Base-by-base conservation (phyloP, 2,329 filamentous ascomycete species). In the Capronia coronata region DNA sequence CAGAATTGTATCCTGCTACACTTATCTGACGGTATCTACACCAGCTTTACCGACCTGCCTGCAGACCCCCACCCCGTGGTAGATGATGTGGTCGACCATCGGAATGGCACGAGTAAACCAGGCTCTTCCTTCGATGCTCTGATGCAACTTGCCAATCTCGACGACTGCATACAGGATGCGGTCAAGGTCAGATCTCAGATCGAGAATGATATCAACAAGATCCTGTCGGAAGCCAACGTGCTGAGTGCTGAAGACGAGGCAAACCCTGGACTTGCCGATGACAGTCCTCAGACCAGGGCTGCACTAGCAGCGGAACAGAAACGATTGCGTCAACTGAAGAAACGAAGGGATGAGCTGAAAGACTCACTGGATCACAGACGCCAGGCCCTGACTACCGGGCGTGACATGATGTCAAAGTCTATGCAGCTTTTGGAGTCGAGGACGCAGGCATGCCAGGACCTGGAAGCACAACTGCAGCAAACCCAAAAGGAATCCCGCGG, bases 101-200 rank as follows among this genome's bases (percentile, higher is more conserved):
- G 48, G 45, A 47, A 49, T 16, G 51, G 46, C 19, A 35, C 19
- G 32, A 48, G 25, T 19, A 52, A 53, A 14, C 29, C 46, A 23
- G 89, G 85, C 0, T 89, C 88, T 0, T 89, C 89, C 0, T 96
- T 94, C 65, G 89, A 88, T 62, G 81, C 86, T 1, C 73, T 97
- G 16, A 91, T 96, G 83, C 84, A 86, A 52, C 75, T 97, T 9
- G 84, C 87, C 4, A 95, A 90, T 50, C 75, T 97, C 13, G 88
- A 95, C 55, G 87, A 86, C 64, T 94, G 89, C 47, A 87, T 96
- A 19, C 88, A 94, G 64, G 91, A 97, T 66, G 89, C 89, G 1
- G 71, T 95, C 8, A 79, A 82, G 1, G 94, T 87, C 0, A 81
- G 86, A 11, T 80, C 86, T 52, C 76, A 77, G 46, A 74, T 97